Conservation (phyloP, 495 filamentous ascomycete species). For the Hypoxylon lienhwacheense region DNA sequence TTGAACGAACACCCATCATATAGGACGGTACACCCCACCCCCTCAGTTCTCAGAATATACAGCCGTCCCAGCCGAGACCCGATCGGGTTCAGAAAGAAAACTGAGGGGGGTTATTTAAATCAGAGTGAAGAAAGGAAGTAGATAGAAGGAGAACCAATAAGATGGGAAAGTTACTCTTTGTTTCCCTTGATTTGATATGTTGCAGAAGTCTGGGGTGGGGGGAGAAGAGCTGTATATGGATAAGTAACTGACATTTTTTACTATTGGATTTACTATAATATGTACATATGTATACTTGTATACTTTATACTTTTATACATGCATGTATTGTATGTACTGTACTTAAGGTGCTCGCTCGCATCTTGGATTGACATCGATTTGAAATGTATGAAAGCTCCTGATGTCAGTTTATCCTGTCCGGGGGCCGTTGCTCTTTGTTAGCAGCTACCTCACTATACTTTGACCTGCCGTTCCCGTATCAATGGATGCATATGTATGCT, state of each 20-base stretch:
- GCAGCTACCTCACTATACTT: background rate
- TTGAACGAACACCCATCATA: conserved; percentile 14
- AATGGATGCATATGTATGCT: conserved; percentile 3
- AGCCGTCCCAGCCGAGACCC: conserved; percentile 33
- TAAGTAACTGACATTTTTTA: no score
- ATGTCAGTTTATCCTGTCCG: conserved; percentile 26
- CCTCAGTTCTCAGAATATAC: conserved; percentile 26
- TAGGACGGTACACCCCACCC: conserved; percentile 17
- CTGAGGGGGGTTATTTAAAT: conserved; percentile 20
- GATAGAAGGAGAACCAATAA: conserved; percentile 31
- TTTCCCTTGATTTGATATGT: conserved; percentile 25
- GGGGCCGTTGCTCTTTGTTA: conserved; percentile 17
- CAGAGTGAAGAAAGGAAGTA: conserved; percentile 15
- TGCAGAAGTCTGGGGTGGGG: conserved; percentile 9
- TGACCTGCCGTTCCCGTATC: conserved; percentile 6
- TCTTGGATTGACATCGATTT: conserved; percentile 11
- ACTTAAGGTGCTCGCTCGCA: no score
- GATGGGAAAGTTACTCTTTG: conserved; percentile 20
- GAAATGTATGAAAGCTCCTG: conserved; percentile 24
- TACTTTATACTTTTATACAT: no score
- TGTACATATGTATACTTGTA: conserved; percentile 1
- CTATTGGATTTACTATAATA: background rate
- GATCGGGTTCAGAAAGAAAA: conserved; percentile 42
- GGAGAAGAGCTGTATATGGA: background rate
- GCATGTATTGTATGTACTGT: no score